Percentiles rank a stretch among this genome's conserved stretches.
These are phyloP conservation scores for Coemansia sp. DNA, from an alignment of 192 early-diverging fungal species.

Conservation along the genomic window DNA sequence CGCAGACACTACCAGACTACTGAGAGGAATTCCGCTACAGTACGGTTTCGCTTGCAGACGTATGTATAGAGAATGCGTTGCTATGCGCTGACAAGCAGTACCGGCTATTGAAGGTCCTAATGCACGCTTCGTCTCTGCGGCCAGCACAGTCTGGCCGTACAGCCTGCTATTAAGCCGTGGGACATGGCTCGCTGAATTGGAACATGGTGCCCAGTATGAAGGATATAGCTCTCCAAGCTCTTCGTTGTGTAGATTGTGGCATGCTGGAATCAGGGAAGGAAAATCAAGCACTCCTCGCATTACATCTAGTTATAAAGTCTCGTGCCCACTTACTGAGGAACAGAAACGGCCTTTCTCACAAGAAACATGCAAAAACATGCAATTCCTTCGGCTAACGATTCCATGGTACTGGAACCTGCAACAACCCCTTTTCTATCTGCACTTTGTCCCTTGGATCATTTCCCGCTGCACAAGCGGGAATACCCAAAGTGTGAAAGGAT, in stretches of 20 bases:
- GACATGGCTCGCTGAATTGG: not conserved
- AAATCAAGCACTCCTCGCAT: not conserved
- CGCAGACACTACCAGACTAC: not conserved
- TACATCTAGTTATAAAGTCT: not conserved
- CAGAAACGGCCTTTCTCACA: not conserved
- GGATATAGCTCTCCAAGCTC: not conserved
- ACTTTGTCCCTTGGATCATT: constrained; percentile 2
- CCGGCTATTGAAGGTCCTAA: not conserved
- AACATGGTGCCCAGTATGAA: not conserved
- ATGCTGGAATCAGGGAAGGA: not conserved
- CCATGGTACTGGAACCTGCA: constrained; percentile 11
- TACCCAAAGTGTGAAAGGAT: constrained; percentile 1
- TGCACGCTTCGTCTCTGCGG: no score
- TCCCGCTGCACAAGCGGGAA: constrained; percentile 3
- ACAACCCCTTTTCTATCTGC: not conserved
- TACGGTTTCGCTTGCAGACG: not conserved
- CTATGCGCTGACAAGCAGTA: not conserved
- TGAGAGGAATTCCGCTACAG: not conserved
- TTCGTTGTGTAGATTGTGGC: not conserved
- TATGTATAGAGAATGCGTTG: not conserved
- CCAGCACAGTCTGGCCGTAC: not conserved
- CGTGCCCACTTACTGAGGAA: not conserved
- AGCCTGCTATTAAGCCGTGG: not conserved
- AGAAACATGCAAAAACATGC: not conserved
- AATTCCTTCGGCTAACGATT: not conserved